Evolutionary conservation across 2,329 filamentous ascomycete genomes (phyloP).

Genomic region (Fusarium tanahbumbuense): DNA sequence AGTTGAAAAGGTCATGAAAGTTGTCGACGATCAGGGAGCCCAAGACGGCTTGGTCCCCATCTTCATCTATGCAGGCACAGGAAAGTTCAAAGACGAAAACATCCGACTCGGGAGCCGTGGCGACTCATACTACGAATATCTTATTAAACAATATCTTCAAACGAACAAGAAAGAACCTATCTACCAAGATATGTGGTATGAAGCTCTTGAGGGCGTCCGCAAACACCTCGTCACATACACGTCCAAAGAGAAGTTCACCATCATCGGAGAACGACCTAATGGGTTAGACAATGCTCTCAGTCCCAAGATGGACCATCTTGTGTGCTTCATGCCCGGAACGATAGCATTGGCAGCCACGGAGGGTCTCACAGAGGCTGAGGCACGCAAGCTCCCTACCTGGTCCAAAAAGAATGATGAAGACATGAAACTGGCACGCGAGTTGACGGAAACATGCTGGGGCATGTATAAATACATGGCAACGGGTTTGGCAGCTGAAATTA

Average conservation of each 20-base stretch:
- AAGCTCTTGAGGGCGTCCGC: slow-evolving; percentile 84
- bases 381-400: slow-evolving; percentile 79
- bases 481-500: slow-evolving; percentile 93
- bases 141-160: slow-evolving; percentile 98
- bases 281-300: slow-evolving; percentile 75
- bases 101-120: slow-evolving; percentile 93
- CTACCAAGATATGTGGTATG: slow-evolving; percentile 93
- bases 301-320: slow-evolving; percentile 97
- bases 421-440: slow-evolving; percentile 85
- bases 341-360: slow-evolving; percentile 90
- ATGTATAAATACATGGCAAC: slow-evolving; percentile 94
- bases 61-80: slow-evolving; percentile 83
- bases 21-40: slow-evolving; percentile 84
- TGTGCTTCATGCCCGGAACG: slow-evolving; percentile 97
- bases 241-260: slow-evolving; percentile 81
- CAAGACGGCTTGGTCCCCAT: slow-evolving; percentile 91
- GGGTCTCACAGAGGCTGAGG: slow-evolving; percentile 79
- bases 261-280: slow-evolving; percentile 85
- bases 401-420: slow-evolving; percentile 83
- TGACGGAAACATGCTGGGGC: slow-evolving; percentile 98
- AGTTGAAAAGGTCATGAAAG: slow-evolving; percentile 90
- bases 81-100: slow-evolving; percentile 83
- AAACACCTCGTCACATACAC: slow-evolving; percentile 95
- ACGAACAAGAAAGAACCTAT: slow-evolving; percentile 87
- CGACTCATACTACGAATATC: slow-evolving; percentile 98